Evolutionary conservation across 257 asterid genomes (phyloP).

Genomic region (Ophiorrhiza pumila): DNA sequence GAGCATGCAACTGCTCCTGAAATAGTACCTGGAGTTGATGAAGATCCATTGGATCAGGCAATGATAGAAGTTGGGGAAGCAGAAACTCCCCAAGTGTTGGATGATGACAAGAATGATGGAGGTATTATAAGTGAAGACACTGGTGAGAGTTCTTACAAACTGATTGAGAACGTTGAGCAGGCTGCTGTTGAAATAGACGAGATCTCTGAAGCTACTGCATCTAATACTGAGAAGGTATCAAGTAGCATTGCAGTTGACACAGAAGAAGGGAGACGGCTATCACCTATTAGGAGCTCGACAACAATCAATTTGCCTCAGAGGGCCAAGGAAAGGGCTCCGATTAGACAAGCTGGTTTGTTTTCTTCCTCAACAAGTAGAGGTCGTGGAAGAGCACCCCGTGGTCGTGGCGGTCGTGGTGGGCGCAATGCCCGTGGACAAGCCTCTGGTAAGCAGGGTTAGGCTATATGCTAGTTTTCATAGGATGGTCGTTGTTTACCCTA

Average conservation of each 20-base stretch:
- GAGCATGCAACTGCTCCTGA: conserved; percentile 38
- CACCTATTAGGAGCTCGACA: conserved; percentile 42
- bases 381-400: conserved; percentile 61
- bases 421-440: conserved; percentile 49
- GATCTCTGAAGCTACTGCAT: conserved; percentile 23
- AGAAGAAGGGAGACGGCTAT: conserved; percentile 30
- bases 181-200: conserved; percentile 36
- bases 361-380: conserved; percentile 41
- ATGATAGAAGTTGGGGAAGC: conserved; percentile 57
- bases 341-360: conserved; percentile 50
- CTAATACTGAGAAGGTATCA: conserved; percentile 36
- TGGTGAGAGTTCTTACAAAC: conserved; percentile 37
- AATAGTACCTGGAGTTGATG: conserved; percentile 41
- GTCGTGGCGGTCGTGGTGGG: conserved; percentile 64
- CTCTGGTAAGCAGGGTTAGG: conserved; percentile 36
- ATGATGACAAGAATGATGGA: conserved; percentile 47
- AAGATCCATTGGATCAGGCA: conserved; percentile 23
- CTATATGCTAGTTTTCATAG: too few species aligned
- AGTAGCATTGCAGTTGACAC: conserved; percentile 30
- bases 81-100: conserved; percentile 41
- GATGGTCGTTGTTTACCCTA: too few species aligned
- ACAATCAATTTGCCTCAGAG: conserved; percentile 66
- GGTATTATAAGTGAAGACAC: conserved; percentile 29
- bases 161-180: conserved; percentile 37
- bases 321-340: conserved; percentile 52